Percentiles rank a stretch among this genome's conserved stretches.
Evolutionary conservation across 305 asterid species (phyloP).

Genomic region (Euphrasia arctica): DNA sequence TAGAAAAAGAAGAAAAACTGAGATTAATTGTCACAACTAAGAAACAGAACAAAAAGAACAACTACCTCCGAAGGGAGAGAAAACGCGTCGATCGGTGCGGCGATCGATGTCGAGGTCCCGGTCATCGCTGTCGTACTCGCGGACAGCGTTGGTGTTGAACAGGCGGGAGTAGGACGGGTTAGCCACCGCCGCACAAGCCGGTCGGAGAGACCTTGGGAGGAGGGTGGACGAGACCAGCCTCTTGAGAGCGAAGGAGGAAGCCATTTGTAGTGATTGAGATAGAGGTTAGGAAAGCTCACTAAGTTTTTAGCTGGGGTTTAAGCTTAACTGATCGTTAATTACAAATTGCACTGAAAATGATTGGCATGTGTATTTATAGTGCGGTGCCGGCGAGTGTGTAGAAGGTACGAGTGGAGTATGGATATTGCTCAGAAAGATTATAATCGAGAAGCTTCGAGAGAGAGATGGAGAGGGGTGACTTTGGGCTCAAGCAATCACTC

Average conservation of each 20-base stretch:
- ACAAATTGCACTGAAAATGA: too few relatives aligned
- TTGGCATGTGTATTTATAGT: not conserved
- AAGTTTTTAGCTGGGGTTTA: not conserved
- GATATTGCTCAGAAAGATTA: not conserved
- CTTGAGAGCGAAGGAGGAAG: constrained; percentile 36
- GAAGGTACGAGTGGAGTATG: constrained; percentile 22
- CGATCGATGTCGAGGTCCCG: constrained; percentile 37
- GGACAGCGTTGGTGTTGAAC: constrained; percentile 39
- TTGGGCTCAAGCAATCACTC: not conserved
- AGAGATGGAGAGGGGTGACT: not conserved
- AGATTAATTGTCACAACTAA: not conserved
- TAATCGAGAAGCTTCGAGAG: constrained; percentile 20
- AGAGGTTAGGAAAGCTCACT: not conserved
- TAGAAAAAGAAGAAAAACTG: too few relatives aligned
- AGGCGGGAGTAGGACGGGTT: constrained; percentile 26
- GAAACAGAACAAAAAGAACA: not conserved
- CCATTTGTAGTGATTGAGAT: constrained; percentile 26
- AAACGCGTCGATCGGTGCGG: constrained; percentile 33
- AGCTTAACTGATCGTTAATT: not conserved
- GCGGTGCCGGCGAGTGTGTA: constrained; percentile 7
- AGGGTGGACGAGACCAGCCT: constrained; percentile 31
- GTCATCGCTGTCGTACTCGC: constrained; percentile 45
- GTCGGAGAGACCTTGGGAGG: constrained; percentile 27
- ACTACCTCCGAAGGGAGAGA: constrained; percentile 45
- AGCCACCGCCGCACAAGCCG: constrained; percentile 8